phyloP scores from a whole-genome alignment of 2,329 filamentous ascomycete species.

The Alternaria solani region DNA sequence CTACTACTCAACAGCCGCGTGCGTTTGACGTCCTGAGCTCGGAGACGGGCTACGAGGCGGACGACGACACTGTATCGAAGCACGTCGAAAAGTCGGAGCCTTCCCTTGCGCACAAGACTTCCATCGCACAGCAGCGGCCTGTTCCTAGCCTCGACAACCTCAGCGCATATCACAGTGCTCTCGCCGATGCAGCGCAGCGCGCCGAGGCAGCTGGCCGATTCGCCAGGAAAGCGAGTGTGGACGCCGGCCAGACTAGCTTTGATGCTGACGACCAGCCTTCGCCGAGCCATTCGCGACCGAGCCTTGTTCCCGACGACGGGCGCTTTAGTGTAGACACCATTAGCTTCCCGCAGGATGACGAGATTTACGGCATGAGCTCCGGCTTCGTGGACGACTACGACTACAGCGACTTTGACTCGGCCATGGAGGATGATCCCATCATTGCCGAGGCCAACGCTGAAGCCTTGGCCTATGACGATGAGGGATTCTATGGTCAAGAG shows the following conservation, averaged over 20 bases:
- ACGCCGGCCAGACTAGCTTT: slow-evolving; percentile 34
- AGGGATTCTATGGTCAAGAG: slow-evolving; percentile 94
- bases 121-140: slow-evolving; percentile 44
- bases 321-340: slow-evolving; percentile 58
- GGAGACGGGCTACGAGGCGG: slow-evolving; percentile 44
- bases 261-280: slow-evolving; percentile 46
- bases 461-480: slow-evolving; percentile 87
- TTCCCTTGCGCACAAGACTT: slow-evolving; percentile 62
- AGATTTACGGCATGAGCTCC: slow-evolving; percentile 46
- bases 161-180: slow-evolving; percentile 80
- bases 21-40: slow-evolving; percentile 23
- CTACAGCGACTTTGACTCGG: slow-evolving; percentile 63
- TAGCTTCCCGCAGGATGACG: slow-evolving; percentile 46
- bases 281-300: slow-evolving; percentile 49
- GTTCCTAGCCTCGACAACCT: slow-evolving; percentile 58
- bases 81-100: slow-evolving; percentile 49
- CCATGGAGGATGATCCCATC: slow-evolving; percentile 76
- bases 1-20: slow-evolving; percentile 26
- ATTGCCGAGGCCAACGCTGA: slow-evolving; percentile 96
- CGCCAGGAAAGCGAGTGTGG: slow-evolving; percentile 64
- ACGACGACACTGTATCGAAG: slow-evolving; percentile 41
- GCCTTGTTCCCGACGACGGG: slow-evolving; percentile 60
- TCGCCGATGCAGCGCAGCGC: slow-evolving; percentile 81
- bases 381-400: slow-evolving; percentile 58
- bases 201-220: slow-evolving; percentile 81